A percentile compares a stretch with the other conserved stretches of the same genome.
These are phyloP conservation scores for Rhizopogon rudus DNA, from an alignment of 768 basidiomycete species.

Conservation along the genomic window DNA sequence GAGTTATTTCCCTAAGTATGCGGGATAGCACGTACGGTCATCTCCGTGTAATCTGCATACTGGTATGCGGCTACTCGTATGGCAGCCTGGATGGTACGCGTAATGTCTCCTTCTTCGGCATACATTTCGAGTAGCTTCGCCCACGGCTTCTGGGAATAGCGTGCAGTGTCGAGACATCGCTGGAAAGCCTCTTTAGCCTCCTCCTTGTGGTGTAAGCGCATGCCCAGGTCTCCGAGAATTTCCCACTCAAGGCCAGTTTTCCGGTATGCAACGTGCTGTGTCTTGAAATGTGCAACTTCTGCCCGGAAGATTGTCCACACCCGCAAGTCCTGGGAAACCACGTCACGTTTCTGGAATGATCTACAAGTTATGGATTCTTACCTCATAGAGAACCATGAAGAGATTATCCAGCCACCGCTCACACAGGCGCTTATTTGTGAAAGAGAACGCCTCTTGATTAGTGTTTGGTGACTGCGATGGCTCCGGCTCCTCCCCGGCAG, in stretches of 20 bases:
- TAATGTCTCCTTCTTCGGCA: slow-evolving; percentile 94
- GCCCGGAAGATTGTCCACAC: slow-evolving; percentile 99
- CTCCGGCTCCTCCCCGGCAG: slow-evolving; percentile 28
- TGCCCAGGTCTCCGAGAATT: slow-evolving; percentile 90
- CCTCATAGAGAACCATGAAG: slow-evolving; percentile 98
- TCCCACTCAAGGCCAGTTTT: slow-evolving; percentile 99
- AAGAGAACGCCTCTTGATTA: slow-evolving; percentile 69
- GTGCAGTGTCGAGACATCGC: slow-evolving; percentile 80
- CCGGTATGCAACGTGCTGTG: slow-evolving; percentile 95
- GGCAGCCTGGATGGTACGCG: slow-evolving; percentile 84
- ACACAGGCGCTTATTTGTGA: slow-evolving; percentile 94
- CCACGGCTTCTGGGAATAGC: slow-evolving; percentile 93
- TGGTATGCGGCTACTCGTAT: slow-evolving; percentile 93
- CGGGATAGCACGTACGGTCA: slow-evolving; percentile 55
- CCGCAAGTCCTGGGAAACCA: slow-evolving; percentile 69
- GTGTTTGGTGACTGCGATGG: slow-evolving; percentile 18
- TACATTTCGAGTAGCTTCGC: slow-evolving; percentile 92
- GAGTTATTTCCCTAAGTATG: neutral
- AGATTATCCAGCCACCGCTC: slow-evolving; percentile 97
- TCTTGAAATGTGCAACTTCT: slow-evolving; percentile 98
- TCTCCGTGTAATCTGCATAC: slow-evolving; percentile 84
- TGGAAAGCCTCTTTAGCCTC: slow-evolving; percentile 98
- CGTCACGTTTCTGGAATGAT: neutral
- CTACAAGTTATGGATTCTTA: slow-evolving; percentile 24
- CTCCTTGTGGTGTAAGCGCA: slow-evolving; percentile 94